Percentiles rank a stretch among this genome's conserved stretches.
Evolutionary conservation across 495 filamentous ascomycete species (phyloP).

Genomic region (Podospora tetraspora): DNA sequence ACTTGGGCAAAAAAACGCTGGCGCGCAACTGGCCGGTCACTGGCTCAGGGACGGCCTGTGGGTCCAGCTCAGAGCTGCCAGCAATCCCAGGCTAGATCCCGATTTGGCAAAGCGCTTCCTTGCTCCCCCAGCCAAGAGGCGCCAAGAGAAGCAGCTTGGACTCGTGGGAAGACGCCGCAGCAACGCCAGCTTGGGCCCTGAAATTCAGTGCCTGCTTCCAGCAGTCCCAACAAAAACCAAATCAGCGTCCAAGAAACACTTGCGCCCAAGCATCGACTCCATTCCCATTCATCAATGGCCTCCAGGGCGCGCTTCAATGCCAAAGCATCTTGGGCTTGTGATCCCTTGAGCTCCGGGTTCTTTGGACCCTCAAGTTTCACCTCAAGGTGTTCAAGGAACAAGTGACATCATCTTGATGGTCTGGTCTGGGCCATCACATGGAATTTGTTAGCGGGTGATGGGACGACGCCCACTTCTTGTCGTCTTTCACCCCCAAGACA

Average conservation of each 20-base stretch:
- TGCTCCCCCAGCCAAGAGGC: background rate
- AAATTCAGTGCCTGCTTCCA: background rate
- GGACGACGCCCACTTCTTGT: background rate
- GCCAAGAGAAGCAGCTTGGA: background rate
- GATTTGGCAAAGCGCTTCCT: conserved; percentile 9
- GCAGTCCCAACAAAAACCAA: background rate
- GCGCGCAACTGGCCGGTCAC: conserved; percentile 21
- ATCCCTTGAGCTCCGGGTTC: background rate
- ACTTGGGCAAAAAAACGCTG: conserved; percentile 32
- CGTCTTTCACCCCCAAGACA: background rate
- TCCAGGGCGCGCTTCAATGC: too few relatives aligned
- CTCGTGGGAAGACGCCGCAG: too few relatives aligned
- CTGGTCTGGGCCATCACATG: background rate
- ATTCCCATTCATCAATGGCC: background rate
- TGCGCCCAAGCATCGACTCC: background rate
- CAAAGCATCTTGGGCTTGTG: background rate
- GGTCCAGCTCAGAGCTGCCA: conserved; percentile 13
- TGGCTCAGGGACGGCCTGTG: conserved; percentile 17
- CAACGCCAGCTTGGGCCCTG: background rate
- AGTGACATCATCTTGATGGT: conserved; percentile 6
- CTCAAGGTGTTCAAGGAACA: background rate
- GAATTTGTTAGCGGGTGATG: background rate
- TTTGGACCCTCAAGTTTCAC: background rate
- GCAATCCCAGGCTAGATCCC: conserved; percentile 18
- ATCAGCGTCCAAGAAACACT: background rate